A percentile compares a stretch with the other conserved stretches of the same genome.
phyloP scores from a whole-genome alignment of 345 rosid species.

The Aegle marmelos region DNA sequence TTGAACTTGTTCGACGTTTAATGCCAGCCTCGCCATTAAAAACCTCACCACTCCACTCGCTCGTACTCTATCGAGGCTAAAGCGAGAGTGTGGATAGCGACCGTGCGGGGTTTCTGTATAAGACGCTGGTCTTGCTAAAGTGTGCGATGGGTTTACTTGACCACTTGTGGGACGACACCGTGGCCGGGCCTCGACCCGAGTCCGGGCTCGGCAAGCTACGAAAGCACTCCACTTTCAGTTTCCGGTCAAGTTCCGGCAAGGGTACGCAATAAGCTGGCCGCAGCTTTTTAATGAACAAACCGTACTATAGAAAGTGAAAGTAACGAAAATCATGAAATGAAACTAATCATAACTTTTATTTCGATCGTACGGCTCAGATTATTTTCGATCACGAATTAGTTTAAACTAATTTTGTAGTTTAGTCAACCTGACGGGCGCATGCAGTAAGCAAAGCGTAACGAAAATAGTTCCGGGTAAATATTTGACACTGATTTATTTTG shows the following conservation, averaged over 20 bases:
- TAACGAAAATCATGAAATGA: neutral
- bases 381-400: neutral
- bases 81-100: neutral
- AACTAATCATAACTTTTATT: neutral
- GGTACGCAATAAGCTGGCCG: slow-evolving; percentile 49
- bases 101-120: neutral
- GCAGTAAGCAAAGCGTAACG: neutral
- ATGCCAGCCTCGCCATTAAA: slow-evolving; percentile 27
- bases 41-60: neutral
- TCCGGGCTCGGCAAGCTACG: slow-evolving; percentile 95
- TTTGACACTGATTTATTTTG: neutral
- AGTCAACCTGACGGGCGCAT: neutral
- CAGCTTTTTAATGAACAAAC: neutral
- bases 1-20: slow-evolving; percentile 23
- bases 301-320: neutral
- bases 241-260: slow-evolving; percentile 72
- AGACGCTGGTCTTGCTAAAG: neutral
- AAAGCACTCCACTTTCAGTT: slow-evolving; percentile 56
- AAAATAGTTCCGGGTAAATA: neutral
- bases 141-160: slow-evolving; percentile 76
- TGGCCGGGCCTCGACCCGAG: slow-evolving; percentile 94
- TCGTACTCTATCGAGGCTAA: neutral
- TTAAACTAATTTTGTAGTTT: neutral
- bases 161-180: slow-evolving; percentile 97
- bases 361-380: neutral